Base-by-base conservation (phyloP, 495 filamentous ascomycete species). In the Glutinoglossum americanum region DNA sequence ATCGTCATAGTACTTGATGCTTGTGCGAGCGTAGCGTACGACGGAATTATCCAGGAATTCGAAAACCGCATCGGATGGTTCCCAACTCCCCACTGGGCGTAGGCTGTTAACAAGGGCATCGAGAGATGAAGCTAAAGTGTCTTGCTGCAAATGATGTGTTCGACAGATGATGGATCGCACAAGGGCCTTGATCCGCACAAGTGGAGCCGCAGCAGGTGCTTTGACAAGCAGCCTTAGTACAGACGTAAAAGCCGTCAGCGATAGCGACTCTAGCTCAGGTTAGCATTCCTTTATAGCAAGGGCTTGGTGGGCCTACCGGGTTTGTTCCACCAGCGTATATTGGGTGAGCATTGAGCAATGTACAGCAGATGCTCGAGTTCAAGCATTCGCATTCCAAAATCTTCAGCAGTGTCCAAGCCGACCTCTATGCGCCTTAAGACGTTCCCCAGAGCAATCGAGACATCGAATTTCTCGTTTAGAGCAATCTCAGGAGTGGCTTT, bases 321-420 rank as follows among this genome's bases (percentile, higher is more conserved):
- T 60, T 82, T 80, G 56, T 80, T 74, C 72, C 78, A 92, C 89
- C 89, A 96, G 45, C 82, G 81, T 76, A 93, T 84, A 17, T 79
- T 78, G 17, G 85, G 78, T 11, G 87, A 90, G 61, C 79, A 79
- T 58, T 80, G 74, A 13, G 87, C 87, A 61, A 94, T 83, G 48
- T 80, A 73, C 11, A 94, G 73, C 30, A 89, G 70, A 62, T 87
- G 83, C 62, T 85, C 80, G 27, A 94, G 69, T 64, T 89, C 80
- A 47, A 87, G 74, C 8, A 81, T 58, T 26, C 77, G 70, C 51
- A 88, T 66, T 0, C 65, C 73, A 51, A 63, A 61, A 51, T 78
- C 72, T 57, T 79, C 70, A 0, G 73, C 70, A 33, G 72, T 68
- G 7, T 67, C 69, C 0, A 61, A 19, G 32, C 55, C 44, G 15